Percentiles rank a stretch among this genome's conserved stretches.
Evolutionary conservation across 257 asterid species (phyloP).

Genomic region (Perilla frutescens): DNA sequence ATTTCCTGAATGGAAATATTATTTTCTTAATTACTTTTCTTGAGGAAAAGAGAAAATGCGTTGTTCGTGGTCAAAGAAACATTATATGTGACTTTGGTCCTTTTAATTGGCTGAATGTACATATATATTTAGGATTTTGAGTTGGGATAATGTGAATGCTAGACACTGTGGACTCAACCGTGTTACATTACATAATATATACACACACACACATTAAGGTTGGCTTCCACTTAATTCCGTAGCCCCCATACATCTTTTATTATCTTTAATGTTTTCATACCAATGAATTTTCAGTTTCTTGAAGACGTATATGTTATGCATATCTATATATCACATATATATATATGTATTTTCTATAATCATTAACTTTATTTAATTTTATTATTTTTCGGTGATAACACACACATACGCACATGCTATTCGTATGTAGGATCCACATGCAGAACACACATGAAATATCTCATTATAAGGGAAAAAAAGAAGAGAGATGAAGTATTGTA

Average conservation of each 20-base stretch:
- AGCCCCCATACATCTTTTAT: not conserved
- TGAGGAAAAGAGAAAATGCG: not conserved
- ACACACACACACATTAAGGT: not conserved
- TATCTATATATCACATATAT: not conserved
- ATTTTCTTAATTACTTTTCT: no score
- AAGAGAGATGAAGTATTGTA: no score
- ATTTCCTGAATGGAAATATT: no score
- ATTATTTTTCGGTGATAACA: no score
- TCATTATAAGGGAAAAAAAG: no score
- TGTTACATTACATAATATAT: constrained; percentile 6
- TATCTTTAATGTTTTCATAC: constrained; percentile 1
- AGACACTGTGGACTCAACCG: constrained; percentile 24
- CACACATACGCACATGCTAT: no score
- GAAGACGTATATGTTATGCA: not conserved
- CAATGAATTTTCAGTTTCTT: not conserved
- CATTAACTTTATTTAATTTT: no score
- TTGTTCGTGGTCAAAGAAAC: not conserved
- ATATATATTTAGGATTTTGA: not conserved
- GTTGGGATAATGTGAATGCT: constrained; percentile 27
- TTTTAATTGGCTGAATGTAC: no score
- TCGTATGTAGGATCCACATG: no score
- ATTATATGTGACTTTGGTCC: not conserved
- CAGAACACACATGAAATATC: no score
- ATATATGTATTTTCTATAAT: not conserved
- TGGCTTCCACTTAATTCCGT: constrained; percentile 32